Evolutionary conservation across 176 grass and related monocot species (phyloP).

Genomic region (Aegilops sharonensis): DNA sequence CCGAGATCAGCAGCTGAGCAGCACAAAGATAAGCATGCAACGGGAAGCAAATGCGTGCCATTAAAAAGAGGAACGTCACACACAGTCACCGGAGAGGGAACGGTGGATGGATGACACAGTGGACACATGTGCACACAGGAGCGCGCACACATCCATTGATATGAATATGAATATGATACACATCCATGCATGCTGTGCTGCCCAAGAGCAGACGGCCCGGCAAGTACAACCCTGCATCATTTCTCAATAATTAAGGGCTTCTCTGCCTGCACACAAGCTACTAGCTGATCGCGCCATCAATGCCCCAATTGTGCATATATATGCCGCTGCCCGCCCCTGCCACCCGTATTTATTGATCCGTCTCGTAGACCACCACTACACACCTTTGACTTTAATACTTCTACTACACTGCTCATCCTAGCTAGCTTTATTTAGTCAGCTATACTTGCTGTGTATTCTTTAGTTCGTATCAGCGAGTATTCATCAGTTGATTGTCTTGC

Average conservation of each 20-base stretch:
- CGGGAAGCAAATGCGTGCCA: slow-evolving; percentile 21
- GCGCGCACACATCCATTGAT: slow-evolving; percentile 27
- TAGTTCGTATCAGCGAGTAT: neutral
- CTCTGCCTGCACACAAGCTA: slow-evolving; percentile 23
- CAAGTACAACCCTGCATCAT: slow-evolving; percentile 72
- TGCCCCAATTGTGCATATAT: slow-evolving; percentile 36
- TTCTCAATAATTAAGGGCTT: slow-evolving; percentile 64
- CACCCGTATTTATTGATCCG: slow-evolving; percentile 19
- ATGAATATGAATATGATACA: neutral
- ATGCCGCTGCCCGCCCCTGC: slow-evolving; percentile 25
- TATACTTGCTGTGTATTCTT: neutral
- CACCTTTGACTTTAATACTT: slow-evolving; percentile 36
- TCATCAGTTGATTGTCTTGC: slow-evolving; percentile 8
- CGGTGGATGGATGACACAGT: neutral
- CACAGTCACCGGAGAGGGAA: neutral
- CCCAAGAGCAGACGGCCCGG: slow-evolving; percentile 30
- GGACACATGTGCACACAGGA: neutral
- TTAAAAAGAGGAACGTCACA: slow-evolving; percentile 30
- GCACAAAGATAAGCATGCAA: slow-evolving; percentile 15
- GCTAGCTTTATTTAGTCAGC: neutral
- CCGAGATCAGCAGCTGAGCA: slow-evolving; percentile 29
- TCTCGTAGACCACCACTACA: slow-evolving; percentile 30
- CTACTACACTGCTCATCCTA: neutral
- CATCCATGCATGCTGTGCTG: slow-evolving; percentile 15
- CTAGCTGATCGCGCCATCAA: slow-evolving; percentile 40